Percentiles rank a stretch among this genome's conserved stretches.
Evolutionary conservation across 208 protist genomes (phyloP).

Genomic region (Acanthamoeba rhysodes): DNA sequence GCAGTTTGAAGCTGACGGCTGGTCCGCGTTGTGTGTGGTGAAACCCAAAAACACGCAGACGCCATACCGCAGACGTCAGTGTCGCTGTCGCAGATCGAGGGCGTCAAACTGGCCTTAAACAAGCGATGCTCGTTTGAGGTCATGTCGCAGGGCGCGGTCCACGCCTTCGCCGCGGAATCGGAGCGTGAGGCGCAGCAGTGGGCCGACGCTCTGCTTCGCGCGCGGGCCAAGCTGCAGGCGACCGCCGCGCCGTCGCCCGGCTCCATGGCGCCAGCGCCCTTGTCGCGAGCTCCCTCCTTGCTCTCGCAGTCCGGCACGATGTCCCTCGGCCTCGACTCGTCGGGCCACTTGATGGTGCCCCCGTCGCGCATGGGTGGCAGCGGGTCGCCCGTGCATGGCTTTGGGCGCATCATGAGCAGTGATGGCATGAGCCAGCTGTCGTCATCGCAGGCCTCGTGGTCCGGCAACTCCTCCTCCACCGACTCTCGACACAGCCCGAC

Average conservation of each 20-base stretch:
- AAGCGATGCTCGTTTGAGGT: neutral
- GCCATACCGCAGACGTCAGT: neutral
- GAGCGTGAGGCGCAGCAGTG: neutral
- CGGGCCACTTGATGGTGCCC: neutral
- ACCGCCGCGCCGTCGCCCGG: neutral
- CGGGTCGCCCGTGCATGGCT: neutral
- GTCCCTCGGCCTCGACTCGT: neutral
- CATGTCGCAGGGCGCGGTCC: neutral
- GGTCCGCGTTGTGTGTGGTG: too few relatives aligned
- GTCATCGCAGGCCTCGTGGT: neutral
- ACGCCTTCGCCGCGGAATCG: neutral
- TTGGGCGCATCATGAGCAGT: neutral
- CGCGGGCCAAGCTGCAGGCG: conserved; percentile 7
- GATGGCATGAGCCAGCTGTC: neutral
- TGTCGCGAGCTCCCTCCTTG: neutral
- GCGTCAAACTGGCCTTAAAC: neutral
- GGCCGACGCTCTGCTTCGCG: neutral
- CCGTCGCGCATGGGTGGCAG: neutral
- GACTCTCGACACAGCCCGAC: neutral
- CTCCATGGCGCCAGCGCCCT: neutral
- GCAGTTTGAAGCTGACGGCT: too few relatives aligned
- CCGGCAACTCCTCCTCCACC: neutral
- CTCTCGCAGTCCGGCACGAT: neutral
- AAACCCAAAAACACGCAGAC: neutral
- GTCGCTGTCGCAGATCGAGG: neutral